phyloP scores from a whole-genome alignment of 371 early-diverging fungal species.

The Catenaria anguillulae region DNA sequence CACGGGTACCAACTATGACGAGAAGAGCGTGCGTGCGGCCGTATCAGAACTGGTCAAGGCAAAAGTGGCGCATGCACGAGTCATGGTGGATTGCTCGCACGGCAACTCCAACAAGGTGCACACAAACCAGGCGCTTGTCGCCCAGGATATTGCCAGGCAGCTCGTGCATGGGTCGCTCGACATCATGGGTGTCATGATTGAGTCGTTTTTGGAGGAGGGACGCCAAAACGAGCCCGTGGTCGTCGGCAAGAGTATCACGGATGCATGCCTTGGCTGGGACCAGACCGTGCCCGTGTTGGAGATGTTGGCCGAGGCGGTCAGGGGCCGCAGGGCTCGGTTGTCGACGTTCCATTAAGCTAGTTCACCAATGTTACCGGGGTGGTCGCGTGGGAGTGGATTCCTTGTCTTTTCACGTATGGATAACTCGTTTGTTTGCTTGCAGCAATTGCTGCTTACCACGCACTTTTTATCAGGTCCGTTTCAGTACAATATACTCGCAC shows the following conservation, averaged over 20 bases:
- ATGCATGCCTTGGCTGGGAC: constrained; percentile 68
- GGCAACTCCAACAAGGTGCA: constrained; percentile 66
- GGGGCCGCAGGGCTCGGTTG: constrained; percentile 27
- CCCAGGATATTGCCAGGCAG: constrained; percentile 25
- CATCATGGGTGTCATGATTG: constrained; percentile 73
- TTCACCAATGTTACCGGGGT: no score
- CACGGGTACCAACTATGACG: constrained; percentile 67
- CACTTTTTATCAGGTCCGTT: no score
- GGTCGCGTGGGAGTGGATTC: no score
- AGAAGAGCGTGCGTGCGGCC: constrained; percentile 33
- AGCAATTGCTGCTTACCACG: no score
- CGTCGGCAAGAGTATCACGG: constrained; percentile 63
- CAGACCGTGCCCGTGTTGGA: constrained; percentile 51
- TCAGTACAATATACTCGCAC: no score
- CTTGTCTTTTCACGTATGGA: no score
- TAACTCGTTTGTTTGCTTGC: no score
- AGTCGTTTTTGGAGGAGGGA: constrained; percentile 61
- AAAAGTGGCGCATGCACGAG: constrained; percentile 26
- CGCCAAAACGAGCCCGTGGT: constrained; percentile 41
- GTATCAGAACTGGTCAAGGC: constrained; percentile 40
- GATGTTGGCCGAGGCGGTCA: constrained; percentile 45
- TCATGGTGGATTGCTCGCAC: constrained; percentile 78
- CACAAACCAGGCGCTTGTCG: constrained; percentile 50
- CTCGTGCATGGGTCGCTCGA: constrained; percentile 20
- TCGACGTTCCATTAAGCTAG: constrained; percentile 4